Evolutionary conservation across 1,284 basidiomycete genomes (phyloP).

Genomic region (Cryptococcus deneoformans): DNA sequence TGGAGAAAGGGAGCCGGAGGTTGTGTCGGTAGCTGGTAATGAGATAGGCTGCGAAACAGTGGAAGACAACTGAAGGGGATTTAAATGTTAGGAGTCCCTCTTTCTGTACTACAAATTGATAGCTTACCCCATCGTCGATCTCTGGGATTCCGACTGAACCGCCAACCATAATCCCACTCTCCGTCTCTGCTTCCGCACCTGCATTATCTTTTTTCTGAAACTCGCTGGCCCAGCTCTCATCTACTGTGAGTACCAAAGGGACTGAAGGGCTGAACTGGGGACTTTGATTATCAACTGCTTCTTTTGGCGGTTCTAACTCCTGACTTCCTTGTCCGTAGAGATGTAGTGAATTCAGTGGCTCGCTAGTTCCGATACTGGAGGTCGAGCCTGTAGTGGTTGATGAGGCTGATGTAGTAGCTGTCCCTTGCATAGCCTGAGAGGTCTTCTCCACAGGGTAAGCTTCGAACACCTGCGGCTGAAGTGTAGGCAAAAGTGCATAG

Average conservation of each 20-base stretch:
- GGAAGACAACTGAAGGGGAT: slow-evolving; percentile 28
- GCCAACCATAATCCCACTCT: slow-evolving; percentile 15
- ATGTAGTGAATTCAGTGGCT: slow-evolving; percentile 24
- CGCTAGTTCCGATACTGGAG: slow-evolving; percentile 6
- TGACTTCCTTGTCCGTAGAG: slow-evolving; percentile 8
- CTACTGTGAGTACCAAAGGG: background rate
- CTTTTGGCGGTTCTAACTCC: background rate
- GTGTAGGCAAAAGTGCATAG: slow-evolving; percentile 47
- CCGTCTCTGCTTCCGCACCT: slow-evolving; percentile 24
- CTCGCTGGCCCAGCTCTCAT: slow-evolving; percentile 10
- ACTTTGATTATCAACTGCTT: background rate
- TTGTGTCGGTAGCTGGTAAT: slow-evolving; percentile 41
- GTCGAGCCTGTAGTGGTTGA: background rate
- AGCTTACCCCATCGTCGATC: slow-evolving; percentile 33
- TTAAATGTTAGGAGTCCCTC: background rate
- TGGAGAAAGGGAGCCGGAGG: slow-evolving; percentile 33
- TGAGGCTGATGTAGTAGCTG: slow-evolving; percentile 8
- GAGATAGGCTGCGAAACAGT: slow-evolving; percentile 42
- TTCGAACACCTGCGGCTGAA: slow-evolving; percentile 39
- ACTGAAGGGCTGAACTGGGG: background rate
- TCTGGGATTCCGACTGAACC: slow-evolving; percentile 16
- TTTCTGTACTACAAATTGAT: background rate
- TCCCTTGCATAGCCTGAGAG: slow-evolving; percentile 34
- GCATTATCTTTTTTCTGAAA: slow-evolving; percentile 18
- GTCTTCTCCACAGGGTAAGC: slow-evolving; percentile 43